Base-by-base conservation (phyloP, 2,329 filamentous ascomycete species). In the Phoma herbarum region DNA sequence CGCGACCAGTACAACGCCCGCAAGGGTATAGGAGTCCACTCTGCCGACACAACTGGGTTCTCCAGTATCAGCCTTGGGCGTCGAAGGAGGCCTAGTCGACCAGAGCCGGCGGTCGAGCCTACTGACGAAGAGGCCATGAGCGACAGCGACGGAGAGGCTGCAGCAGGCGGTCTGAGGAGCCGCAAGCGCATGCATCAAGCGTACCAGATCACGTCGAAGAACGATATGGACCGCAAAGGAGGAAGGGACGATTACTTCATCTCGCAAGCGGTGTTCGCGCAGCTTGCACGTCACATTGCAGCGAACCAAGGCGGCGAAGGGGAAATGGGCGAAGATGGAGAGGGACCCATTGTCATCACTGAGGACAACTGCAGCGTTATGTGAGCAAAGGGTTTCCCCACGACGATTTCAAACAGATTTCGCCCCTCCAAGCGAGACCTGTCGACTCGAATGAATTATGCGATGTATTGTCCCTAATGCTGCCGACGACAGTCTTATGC, bases 121-220 rank as follows among this genome's bases (percentile, higher is more conserved):
- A 42, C 25, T 11, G 52, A 62, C 22, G 59, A 57, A 2, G 59
- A 61, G 20, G 55, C 59, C 0, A 35, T 57, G n/a, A 70, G 64
- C 39, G 64, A 78, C 22, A 72, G 77, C 43, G 77, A 81, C 33
- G 73, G 74, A 1, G 73, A 75, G 41, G 75, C 80, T 23, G 74
- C 77, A 5, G 65, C 69, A 5, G 77, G 75, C 18, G 85, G 85
- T 2, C 79, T 89, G 12, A 72, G 77, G 25, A 88, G 85, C 64
- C 78, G 85, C 37, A 86, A 84, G 65, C 80, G 85, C 10, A 83
- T 89, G 77, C 82, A 88, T 35, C 79, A 86, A 51, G 82, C 81
- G 51, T 87, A 89, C 57, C 81, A 83, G 57, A 90, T 90, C 66
- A 86, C 83, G 54, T 84, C 81, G 60, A 81, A 86, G 66, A 90